A percentile compares a stretch with the other conserved stretches of the same genome.
Conservation (phyloP, 805 yeast species). For the Candida andamanensis region DNA sequence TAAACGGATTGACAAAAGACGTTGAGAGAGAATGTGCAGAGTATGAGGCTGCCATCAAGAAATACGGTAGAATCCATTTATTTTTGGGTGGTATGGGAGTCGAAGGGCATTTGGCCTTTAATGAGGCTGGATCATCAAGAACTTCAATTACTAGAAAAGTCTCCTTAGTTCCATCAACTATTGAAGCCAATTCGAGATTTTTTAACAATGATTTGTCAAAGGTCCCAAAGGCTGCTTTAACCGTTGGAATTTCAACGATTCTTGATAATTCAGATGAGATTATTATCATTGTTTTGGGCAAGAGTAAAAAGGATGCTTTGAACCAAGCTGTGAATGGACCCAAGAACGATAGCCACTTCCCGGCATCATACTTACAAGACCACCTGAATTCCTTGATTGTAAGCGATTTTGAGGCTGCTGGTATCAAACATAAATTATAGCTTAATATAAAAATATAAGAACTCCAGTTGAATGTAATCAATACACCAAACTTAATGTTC, state of each 20-base stretch:
- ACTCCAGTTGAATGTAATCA: not conserved
- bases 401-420: conserved; percentile 46
- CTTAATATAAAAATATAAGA: conserved; percentile 1
- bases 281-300: conserved; percentile 48
- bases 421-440: conserved; percentile 30
- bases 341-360: conserved; percentile 36
- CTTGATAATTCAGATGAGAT: conserved; percentile 51
- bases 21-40: conserved; percentile 40
- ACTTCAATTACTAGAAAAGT: conserved; percentile 44
- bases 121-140: conserved; percentile 50
- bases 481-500: conserved; percentile 5
- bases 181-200: conserved; percentile 50
- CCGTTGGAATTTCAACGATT: conserved; percentile 55
- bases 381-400: conserved; percentile 42
- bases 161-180: conserved; percentile 43
- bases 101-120: conserved; percentile 58
- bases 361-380: conserved; percentile 46
- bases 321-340: conserved; percentile 38
- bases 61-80: conserved; percentile 46
- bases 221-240: conserved; percentile 49
- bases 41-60: conserved; percentile 46
- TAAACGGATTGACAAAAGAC: conserved; percentile 48
- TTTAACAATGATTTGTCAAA: conserved; percentile 40
- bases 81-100: conserved; percentile 59
- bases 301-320: conserved; percentile 42